Evolutionary conservation across 208 protist genomes (phyloP).

Genomic region (Acanthamoeba castellanii): DNA sequence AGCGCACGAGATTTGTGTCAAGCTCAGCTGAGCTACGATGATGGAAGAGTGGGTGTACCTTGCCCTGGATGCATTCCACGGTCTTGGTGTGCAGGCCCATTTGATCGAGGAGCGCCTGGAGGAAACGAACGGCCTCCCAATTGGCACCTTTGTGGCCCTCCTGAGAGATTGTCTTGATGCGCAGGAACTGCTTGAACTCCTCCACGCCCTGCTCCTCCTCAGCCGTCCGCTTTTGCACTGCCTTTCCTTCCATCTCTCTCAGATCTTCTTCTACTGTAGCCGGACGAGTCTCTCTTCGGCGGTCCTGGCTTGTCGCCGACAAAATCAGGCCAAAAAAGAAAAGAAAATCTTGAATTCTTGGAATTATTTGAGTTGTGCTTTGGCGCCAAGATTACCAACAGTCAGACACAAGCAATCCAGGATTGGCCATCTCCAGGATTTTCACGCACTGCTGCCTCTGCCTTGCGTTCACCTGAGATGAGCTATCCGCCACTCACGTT

Average conservation of each 20-base stretch:
- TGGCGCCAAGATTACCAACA: neutral
- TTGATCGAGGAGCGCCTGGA: neutral
- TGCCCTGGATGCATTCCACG: constrained; percentile 32
- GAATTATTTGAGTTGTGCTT: neutral
- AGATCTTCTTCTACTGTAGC: neutral
- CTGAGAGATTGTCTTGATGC: constrained; percentile 18
- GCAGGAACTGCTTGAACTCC: constrained; percentile 72
- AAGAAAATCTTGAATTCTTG: neutral
- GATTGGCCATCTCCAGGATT: too few species aligned
- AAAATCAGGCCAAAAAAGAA: neutral
- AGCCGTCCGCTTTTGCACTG: neutral
- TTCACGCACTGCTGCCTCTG: too few species aligned
- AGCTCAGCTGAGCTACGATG: neutral
- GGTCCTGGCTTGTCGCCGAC: too few species aligned
- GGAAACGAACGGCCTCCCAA: constrained; percentile 32
- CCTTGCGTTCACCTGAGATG: neutral
- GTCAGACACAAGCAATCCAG: too few species aligned
- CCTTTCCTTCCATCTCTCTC: neutral
- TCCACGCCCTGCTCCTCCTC: constrained; percentile 27
- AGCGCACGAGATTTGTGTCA: neutral
- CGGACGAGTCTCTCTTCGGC: too few species aligned
- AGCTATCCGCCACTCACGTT: constrained; percentile 32
- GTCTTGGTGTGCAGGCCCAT: constrained; percentile 9
- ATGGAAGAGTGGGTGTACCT: neutral
- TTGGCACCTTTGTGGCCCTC: constrained; percentile 69